phyloP scores from a whole-genome alignment of 2,329 filamentous ascomycete genomes.

The Ascomycota sp. region DNA sequence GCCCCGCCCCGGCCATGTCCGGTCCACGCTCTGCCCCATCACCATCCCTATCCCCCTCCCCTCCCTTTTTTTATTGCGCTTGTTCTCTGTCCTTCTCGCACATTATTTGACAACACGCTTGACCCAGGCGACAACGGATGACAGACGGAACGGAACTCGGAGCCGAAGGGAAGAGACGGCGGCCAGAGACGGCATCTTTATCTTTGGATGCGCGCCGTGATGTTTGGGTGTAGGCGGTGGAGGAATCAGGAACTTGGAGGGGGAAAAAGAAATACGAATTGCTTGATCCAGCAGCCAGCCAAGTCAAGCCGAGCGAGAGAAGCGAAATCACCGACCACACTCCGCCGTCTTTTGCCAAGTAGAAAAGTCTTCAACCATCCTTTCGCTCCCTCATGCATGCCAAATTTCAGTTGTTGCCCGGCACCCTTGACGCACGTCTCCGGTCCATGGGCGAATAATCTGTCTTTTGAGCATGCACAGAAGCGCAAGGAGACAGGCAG shows the following conservation, averaged over 20 bases:
- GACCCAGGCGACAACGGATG: slow-evolving; percentile 1
- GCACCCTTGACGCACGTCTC: no score
- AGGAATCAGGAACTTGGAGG: slow-evolving; percentile 4
- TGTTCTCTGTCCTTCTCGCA: not conserved
- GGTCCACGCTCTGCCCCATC: not conserved
- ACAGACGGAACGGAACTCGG: not conserved
- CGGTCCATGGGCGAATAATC: no score
- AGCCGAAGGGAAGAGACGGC: slow-evolving; percentile 2
- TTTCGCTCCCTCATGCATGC: no score
- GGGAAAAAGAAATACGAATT: slow-evolving; percentile 1
- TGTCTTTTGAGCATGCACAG: no score
- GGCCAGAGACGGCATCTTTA: slow-evolving; percentile 5
- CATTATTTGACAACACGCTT: slow-evolving; percentile 1
- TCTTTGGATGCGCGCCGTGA: slow-evolving; percentile 1
- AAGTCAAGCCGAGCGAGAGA: no score
- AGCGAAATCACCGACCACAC: no score
- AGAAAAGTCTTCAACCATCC: no score
- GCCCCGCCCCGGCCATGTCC: not conserved
- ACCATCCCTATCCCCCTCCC: not conserved
- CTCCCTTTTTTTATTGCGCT: not conserved
- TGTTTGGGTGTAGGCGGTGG: slow-evolving; percentile 5
- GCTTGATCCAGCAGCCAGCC: not conserved
- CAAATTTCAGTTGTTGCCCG: no score
- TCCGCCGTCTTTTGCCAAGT: not conserved
- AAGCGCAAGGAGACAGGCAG: no score